phyloP scores from a whole-genome alignment of 306 rosid species.

The Fagus sylvatica region DNA sequence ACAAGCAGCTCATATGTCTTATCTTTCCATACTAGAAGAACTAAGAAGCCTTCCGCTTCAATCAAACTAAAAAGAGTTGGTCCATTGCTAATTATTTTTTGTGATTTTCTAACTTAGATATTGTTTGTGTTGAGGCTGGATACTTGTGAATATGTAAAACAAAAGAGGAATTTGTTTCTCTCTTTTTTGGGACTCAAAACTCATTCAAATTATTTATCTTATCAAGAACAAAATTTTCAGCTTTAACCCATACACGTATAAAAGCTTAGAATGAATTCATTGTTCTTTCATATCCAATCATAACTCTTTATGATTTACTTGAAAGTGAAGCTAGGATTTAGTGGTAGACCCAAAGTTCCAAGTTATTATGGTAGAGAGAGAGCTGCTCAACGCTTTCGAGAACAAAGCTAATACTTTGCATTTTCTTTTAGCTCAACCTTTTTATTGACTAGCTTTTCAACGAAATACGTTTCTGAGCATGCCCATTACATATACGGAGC shows the following conservation, averaged over 20 bases:
- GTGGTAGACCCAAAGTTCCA: constrained; percentile 27
- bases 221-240: neutral
- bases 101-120: too few species aligned
- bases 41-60: neutral
- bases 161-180: neutral
- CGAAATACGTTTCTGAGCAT: constrained; percentile 1
- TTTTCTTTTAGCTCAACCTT: neutral
- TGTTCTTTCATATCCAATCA: constrained; percentile 29
- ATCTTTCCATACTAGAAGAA: neutral
- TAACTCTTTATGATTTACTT: constrained; percentile 28
- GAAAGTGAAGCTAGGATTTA: constrained; percentile 18
- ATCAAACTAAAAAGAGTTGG: neutral
- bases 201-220: neutral
- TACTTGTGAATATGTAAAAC: too few species aligned
- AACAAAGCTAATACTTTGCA: constrained; percentile 3
- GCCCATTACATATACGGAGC: neutral
- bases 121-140: too few species aligned
- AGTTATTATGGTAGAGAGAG: constrained; percentile 7
- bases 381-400: neutral
- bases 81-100: too few species aligned
- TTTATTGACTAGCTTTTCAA: neutral
- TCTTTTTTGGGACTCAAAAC: neutral
- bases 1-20: constrained; percentile 34
- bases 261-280: constrained; percentile 1
- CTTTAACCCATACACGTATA: constrained; percentile 18